A percentile compares a stretch with the other conserved stretches of the same genome.
Conservation (phyloP, 805 yeast genomes). For the Candida methanosorbosa region DNA sequence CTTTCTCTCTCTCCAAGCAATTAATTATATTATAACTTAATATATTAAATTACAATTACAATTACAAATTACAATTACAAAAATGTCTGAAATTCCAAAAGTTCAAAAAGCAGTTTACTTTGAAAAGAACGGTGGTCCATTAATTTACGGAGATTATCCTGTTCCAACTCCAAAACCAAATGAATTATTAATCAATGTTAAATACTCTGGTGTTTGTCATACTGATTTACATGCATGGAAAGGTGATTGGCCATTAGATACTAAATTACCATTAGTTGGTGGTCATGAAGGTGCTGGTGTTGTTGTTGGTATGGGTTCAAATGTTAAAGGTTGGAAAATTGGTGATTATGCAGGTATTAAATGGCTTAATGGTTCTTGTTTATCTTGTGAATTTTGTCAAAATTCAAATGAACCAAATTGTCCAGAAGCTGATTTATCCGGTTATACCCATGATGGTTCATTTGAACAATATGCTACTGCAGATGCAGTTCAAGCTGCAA, state of each 20-base stretch:
- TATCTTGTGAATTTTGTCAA: conserved; percentile 69
- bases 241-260: conserved; percentile 84
- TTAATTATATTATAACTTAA: too few species aligned
- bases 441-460: conserved; percentile 86
- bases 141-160: conserved; percentile 63
- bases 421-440: conserved; percentile 62
- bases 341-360: conserved; percentile 82
- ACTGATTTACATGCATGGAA: conserved; percentile 92
- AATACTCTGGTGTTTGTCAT: conserved; percentile 90
- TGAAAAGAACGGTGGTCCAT: conserved; percentile 55
- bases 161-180: conserved; percentile 74
- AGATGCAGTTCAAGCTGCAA: conserved; percentile 80
- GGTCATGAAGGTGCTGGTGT: conserved; percentile 90
- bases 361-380: conserved; percentile 76
- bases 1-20: too few species aligned
- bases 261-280: conserved; percentile 71
- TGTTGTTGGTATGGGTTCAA: conserved; percentile 67
- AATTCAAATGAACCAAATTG: conserved; percentile 64
- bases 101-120: conserved; percentile 68
- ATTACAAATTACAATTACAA: conserved; percentile 24
- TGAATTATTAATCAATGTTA: conserved; percentile 73
- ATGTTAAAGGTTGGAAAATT: conserved; percentile 60
- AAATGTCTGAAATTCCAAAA: conserved; percentile 37
- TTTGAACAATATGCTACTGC: conserved; percentile 90
- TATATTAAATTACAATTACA: neutral